Percentiles rank a stretch among this genome's conserved stretches.
Evolutionary conservation across 2,329 filamentous ascomycete genomes (phyloP).

Genomic region (Arthrobotrys sinensis): DNA sequence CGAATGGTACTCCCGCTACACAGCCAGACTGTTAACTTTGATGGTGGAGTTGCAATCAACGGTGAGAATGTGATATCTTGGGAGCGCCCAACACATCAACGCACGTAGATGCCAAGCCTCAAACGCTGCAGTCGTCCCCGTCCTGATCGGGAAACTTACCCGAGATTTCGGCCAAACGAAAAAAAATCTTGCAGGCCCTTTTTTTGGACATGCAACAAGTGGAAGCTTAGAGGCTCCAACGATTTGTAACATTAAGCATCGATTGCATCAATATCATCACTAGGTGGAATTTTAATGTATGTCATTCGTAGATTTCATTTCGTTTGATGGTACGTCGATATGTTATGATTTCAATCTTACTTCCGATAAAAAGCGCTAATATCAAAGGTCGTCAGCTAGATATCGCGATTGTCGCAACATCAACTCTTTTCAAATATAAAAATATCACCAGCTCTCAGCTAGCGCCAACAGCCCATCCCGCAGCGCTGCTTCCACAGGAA

Average conservation of each 20-base stretch:
- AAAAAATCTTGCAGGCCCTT: slow-evolving; percentile 44
- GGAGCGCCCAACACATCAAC: slow-evolving; percentile 19
- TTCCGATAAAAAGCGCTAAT: not conserved
- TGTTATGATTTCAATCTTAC: not conserved
- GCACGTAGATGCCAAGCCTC: not conserved
- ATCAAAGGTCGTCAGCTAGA: not conserved
- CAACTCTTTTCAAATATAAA: not conserved
- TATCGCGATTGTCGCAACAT: not conserved
- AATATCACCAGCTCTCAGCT: not conserved
- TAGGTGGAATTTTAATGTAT: not conserved
- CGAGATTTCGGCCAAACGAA: slow-evolving; percentile 37
- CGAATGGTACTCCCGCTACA: slow-evolving; percentile 1
- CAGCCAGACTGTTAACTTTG: not conserved
- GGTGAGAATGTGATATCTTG: slow-evolving; percentile 23
- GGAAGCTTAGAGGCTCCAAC: not conserved
- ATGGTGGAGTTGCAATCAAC: slow-evolving; percentile 12
- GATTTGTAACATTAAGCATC: not conserved
- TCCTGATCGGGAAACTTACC: slow-evolving; percentile 49
- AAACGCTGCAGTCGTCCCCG: not conserved
- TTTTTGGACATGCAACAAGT: slow-evolving; percentile 33
- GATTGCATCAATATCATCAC: slow-evolving; percentile 7
- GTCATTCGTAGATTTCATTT: not conserved
- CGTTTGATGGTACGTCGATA: not conserved
- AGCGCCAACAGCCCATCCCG: not conserved
- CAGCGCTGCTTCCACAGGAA: not conserved